Evolutionary conservation across 73 alveolate species (phyloP).

Genomic region (Tetrahymena elliotti): DNA sequence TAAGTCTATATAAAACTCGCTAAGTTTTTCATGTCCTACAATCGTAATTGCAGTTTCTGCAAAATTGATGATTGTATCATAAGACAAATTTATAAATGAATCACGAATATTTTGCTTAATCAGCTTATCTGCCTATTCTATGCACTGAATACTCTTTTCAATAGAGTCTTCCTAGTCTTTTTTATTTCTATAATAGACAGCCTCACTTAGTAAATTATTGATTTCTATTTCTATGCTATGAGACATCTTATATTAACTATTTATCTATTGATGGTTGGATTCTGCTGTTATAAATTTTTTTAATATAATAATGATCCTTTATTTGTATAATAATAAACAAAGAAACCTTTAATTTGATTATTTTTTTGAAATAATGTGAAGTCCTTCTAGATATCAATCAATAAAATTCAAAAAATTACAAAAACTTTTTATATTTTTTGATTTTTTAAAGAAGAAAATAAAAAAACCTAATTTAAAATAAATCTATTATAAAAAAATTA

Average conservation of each 20-base stretch:
- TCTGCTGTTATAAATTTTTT: background rate
- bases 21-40: slow-evolving; percentile 45
- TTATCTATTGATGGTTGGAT: background rate
- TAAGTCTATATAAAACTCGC: slow-evolving; percentile 75
- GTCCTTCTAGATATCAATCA: background rate
- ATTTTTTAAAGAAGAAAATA: too few relatives aligned
- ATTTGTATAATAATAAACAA: background rate
- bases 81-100: background rate
- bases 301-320: background rate
- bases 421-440: too few relatives aligned
- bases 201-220: background rate
- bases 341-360: background rate
- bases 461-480: too few relatives aligned
- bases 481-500: too few relatives aligned
- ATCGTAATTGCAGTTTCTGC: background rate
- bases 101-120: background rate
- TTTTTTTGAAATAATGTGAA: background rate
- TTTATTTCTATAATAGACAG: background rate
- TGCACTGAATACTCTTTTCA: background rate
- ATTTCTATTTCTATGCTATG: background rate
- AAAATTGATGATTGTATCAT: background rate
- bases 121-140: background rate
- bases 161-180: background rate
- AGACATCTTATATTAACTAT: background rate
- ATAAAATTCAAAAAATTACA: too few relatives aligned